These are phyloP conservation scores for Hypomyces rosellus DNA, from an alignment of 2,329 filamentous ascomycete species.

Conservation along the genomic window DNA sequence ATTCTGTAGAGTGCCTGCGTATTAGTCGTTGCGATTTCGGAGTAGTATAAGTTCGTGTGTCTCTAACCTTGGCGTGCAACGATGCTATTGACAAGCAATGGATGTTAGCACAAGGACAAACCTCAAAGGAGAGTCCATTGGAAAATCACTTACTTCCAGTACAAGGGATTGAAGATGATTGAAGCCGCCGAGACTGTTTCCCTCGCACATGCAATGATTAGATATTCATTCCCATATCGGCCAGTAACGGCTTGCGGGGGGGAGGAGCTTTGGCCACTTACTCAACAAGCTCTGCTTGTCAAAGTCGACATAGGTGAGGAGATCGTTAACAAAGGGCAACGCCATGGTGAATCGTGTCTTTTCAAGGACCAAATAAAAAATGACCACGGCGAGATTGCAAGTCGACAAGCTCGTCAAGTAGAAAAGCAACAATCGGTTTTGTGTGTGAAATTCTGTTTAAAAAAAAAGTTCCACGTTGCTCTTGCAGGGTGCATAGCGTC, in stretches of 20 bases:
- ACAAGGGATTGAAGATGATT: slow-evolving; percentile 95
- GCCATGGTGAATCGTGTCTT: slow-evolving; percentile 29
- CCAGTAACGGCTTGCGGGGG: neutral
- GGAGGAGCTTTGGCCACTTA: slow-evolving; percentile 35
- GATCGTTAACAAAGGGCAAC: slow-evolving; percentile 28
- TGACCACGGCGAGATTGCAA: neutral
- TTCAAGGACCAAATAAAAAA: neutral
- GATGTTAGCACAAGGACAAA: slow-evolving; percentile 26
- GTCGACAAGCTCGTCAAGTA: neutral
- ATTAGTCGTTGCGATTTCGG: slow-evolving; percentile 11
- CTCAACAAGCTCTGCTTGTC: slow-evolving; percentile 59
- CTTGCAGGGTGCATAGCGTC: slow-evolving; percentile 1
- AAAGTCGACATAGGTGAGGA: slow-evolving; percentile 58
- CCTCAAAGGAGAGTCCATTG: neutral
- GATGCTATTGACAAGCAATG: slow-evolving; percentile 47
- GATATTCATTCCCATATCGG: neutral
- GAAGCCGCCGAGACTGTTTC: slow-evolving; percentile 67
- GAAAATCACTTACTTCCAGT: slow-evolving; percentile 80
- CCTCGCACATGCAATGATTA: slow-evolving; percentile 5
- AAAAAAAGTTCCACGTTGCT: too few relatives aligned
- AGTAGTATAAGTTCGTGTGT: slow-evolving; percentile 10
- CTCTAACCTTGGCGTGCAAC: slow-evolving; percentile 69
- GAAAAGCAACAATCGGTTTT: too few relatives aligned
- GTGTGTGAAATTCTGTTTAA: too few relatives aligned
- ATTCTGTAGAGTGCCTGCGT: slow-evolving; percentile 53